Percentiles rank a stretch among this genome's conserved stretches.
Evolutionary conservation across 2,329 filamentous ascomycete genomes (phyloP).

Genomic region (Septoria petroselini): DNA sequence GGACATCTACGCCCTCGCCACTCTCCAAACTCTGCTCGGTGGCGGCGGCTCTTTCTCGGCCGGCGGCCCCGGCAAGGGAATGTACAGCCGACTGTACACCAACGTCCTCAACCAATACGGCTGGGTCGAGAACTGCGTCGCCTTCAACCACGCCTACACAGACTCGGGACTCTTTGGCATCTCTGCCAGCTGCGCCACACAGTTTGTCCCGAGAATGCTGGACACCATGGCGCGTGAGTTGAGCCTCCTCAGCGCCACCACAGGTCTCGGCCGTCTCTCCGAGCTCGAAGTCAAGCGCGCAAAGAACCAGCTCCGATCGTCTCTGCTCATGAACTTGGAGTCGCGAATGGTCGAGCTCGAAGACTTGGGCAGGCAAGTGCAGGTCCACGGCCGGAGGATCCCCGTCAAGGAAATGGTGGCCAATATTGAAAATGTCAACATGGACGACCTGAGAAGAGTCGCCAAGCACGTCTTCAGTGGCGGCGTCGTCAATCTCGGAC

Average conservation of each 20-base stretch:
- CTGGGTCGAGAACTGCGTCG: slow-evolving; percentile 93
- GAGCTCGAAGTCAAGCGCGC: slow-evolving; percentile 79
- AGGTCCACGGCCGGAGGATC: slow-evolving; percentile 92
- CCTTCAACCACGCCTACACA: slow-evolving; percentile 97
- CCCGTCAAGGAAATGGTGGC: slow-evolving; percentile 90
- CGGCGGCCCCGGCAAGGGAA: slow-evolving; percentile 94
- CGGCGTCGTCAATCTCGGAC: slow-evolving; percentile 67
- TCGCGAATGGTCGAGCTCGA: slow-evolving; percentile 96
- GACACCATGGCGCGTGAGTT: slow-evolving; percentile 94
- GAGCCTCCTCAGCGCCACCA: slow-evolving; percentile 70
- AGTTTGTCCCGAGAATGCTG: slow-evolving; percentile 76
- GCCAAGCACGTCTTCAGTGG: slow-evolving; percentile 76
- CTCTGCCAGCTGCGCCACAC: slow-evolving; percentile 77
- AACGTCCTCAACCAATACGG: slow-evolving; percentile 96
- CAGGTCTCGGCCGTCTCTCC: slow-evolving; percentile 69
- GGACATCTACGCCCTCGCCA: slow-evolving; percentile 95
- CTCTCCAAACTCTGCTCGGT: slow-evolving; percentile 90
- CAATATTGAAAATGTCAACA: slow-evolving; percentile 77
- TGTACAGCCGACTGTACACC: slow-evolving; percentile 97
- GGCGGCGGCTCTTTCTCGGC: slow-evolving; percentile 96
- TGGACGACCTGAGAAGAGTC: slow-evolving; percentile 76
- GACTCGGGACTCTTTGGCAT: slow-evolving; percentile 96
- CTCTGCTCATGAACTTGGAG: slow-evolving; percentile 95
- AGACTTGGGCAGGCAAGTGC: slow-evolving; percentile 89
- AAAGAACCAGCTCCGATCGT: slow-evolving; percentile 92